Evolutionary conservation across 345 rosid genomes (phyloP), one percentile per base, ranked within the genome.

Genomic region (Lepidium aucheri): DNA sequence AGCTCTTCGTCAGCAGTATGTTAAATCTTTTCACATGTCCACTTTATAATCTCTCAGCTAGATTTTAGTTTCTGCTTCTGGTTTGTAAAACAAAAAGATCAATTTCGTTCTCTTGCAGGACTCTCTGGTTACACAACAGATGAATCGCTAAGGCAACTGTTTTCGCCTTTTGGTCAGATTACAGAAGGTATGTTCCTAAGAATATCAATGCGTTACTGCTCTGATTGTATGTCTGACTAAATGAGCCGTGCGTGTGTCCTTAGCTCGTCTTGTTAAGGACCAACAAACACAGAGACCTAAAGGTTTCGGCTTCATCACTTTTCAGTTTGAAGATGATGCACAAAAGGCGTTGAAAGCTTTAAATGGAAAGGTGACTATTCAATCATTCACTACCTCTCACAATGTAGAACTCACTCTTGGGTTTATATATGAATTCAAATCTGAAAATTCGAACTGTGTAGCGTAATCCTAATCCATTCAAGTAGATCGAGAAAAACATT

Each of bases 221-320:
- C 39, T 12, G 7, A 16, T 22, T 26, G 2, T 57, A 38, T 39
- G 13, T n/a, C 30, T 36, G 1, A 14, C 28, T 45, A 22, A 33
- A 10, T 41, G 36, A 11, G 32, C 49, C 56, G 26, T 61, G 36
- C 55, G 38, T 30, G 26, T 45, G n/a, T 51, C 33, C 2, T n/a
- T 69, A 90, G 95, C 84, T 44, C 78, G 81, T 59, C 55, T 87
- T 43, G 54, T 84, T 18, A 65, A 9, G 35, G 86, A 87, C 57
- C 72, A 80, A 5, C 67, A 34, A 63, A 85, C 86, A 22, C 74
- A 64, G 51, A 84, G 86, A 64, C 86, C 84, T 40, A 84, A 83
- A 79, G 95, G 97, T 36, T 90, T 81, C 16, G 90, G 88, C 15
- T 87, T 85, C 40, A 72, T 90, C 22, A 77, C 82, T 3, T 90